phyloP scores from a whole-genome alignment of 805 yeast species.

The Metschnikowia kunwiensis region DNA sequence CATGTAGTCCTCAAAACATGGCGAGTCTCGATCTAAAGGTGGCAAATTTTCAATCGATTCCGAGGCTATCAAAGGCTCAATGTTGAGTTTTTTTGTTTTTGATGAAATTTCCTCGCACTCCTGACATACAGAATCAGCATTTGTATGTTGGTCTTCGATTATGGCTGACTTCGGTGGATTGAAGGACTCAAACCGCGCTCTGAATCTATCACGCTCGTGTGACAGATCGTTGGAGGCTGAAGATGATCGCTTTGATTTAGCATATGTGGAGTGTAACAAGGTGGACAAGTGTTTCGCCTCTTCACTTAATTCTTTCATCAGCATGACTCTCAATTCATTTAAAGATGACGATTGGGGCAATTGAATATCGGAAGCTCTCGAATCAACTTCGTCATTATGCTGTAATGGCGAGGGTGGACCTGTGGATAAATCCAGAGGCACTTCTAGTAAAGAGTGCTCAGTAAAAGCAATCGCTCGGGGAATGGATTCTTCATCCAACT shows the following conservation, averaged over 20 bases:
- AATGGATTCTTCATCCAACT: no score
- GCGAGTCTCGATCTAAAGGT: conserved; percentile 21
- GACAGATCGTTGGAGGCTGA: conserved; percentile 39
- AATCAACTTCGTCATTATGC: no score
- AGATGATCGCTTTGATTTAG: conserved; percentile 32
- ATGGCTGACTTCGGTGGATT: conserved; percentile 19
- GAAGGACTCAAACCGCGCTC: conserved; percentile 37
- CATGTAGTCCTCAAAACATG: conserved; percentile 11
- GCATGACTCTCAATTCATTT: no score
- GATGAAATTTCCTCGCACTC: conserved; percentile 35
- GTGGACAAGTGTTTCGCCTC: no score
- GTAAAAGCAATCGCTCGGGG: no score
- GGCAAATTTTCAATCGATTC: conserved; percentile 11
- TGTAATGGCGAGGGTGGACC: no score
- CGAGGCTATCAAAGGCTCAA: conserved; percentile 6
- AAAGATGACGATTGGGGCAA: no score
- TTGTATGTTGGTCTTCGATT: conserved; percentile 4
- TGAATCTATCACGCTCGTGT: conserved; percentile 40
- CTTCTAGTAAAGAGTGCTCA: no score
- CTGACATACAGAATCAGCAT: conserved; percentile 23
- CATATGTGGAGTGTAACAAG: no score
- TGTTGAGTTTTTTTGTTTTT: conserved; percentile 38
- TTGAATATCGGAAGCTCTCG: no score
- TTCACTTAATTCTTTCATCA: no score
- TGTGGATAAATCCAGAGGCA: no score